Conservation (phyloP, 1,139 yeast genomes). For the Waltiozyma sp. region DNA sequence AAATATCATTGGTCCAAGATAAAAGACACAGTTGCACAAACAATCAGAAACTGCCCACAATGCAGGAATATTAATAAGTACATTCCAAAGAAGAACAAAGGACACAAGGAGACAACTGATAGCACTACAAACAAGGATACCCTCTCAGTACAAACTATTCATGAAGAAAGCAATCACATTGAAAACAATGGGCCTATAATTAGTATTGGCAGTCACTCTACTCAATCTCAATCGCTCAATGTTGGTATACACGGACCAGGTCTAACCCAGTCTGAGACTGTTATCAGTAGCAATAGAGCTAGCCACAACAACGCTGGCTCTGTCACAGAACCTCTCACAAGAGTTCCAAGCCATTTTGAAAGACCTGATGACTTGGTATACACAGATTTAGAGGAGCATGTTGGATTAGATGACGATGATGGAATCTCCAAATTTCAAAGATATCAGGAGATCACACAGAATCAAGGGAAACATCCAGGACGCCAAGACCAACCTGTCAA, state of each 20-base stretch:
- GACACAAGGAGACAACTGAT: neutral
- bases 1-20: slow-evolving; percentile 87
- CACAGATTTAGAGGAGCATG: slow-evolving; percentile 26
- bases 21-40: slow-evolving; percentile 77
- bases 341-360: slow-evolving; percentile 6
- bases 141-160: neutral
- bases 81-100: slow-evolving; percentile 15
- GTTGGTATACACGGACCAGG: neutral
- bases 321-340: slow-evolving; percentile 6
- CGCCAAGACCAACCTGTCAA: neutral
- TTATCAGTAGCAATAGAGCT: neutral
- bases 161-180: no score
- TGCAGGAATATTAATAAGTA: slow-evolving; percentile 43
- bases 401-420: slow-evolving; percentile 38
- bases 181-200: no score
- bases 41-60: slow-evolving; percentile 63
- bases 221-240: neutral
- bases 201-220: neutral
- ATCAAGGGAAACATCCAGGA: neutral
- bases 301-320: neutral
- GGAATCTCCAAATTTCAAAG: slow-evolving; percentile 29
- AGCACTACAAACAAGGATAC: no score
- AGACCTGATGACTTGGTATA: slow-evolving; percentile 22
- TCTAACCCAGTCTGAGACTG: neutral
- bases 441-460: neutral